phyloP scores from a whole-genome alignment of 2,329 filamentous ascomycete species.

The Tolypocladium tundrense region DNA sequence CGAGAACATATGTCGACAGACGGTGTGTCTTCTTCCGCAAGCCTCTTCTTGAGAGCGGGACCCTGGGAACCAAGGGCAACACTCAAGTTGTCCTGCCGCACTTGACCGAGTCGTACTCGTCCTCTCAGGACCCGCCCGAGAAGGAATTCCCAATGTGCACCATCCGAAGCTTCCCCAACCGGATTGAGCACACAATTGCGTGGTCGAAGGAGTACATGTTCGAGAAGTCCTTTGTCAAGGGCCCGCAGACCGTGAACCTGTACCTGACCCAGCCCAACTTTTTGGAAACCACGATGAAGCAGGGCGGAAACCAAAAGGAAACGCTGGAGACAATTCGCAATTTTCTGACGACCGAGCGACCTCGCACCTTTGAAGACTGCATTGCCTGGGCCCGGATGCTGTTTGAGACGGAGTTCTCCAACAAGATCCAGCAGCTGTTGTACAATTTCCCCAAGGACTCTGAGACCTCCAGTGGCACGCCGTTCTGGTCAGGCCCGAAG shows the following conservation, averaged over 20 bases:
- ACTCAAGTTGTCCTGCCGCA: constrained; percentile 89
- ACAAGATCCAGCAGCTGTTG: constrained; percentile 87
- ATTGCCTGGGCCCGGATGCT: constrained; percentile 89
- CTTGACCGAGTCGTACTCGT: constrained; percentile 91
- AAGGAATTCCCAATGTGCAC: constrained; percentile 99
- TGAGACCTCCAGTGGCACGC: constrained; percentile 74
- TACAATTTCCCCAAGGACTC: constrained; percentile 98
- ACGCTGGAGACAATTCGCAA: constrained; percentile 85
- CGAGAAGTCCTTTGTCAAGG: constrained; percentile 86
- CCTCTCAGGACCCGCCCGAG: constrained; percentile 91
- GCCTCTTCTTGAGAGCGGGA: constrained; percentile 90
- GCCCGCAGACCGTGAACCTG: constrained; percentile 86
- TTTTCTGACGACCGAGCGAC: constrained; percentile 85
- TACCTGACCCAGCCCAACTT: constrained; percentile 91
- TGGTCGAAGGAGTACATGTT: constrained; percentile 91
- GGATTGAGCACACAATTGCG: constrained; percentile 96
- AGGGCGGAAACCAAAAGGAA: constrained; percentile 89
- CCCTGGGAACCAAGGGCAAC: constrained; percentile 97
- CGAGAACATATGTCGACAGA: constrained; percentile 89
- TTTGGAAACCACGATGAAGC: constrained; percentile 75
- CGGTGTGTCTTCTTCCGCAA: constrained; percentile 98
- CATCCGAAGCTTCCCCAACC: constrained; percentile 92
- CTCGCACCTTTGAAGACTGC: constrained; percentile 88
- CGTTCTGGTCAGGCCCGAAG: constrained; percentile 98
- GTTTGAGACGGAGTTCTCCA: constrained; percentile 96